Conservation (phyloP, 2,329 filamentous ascomycete species). For the Helotiales sp. region DNA sequence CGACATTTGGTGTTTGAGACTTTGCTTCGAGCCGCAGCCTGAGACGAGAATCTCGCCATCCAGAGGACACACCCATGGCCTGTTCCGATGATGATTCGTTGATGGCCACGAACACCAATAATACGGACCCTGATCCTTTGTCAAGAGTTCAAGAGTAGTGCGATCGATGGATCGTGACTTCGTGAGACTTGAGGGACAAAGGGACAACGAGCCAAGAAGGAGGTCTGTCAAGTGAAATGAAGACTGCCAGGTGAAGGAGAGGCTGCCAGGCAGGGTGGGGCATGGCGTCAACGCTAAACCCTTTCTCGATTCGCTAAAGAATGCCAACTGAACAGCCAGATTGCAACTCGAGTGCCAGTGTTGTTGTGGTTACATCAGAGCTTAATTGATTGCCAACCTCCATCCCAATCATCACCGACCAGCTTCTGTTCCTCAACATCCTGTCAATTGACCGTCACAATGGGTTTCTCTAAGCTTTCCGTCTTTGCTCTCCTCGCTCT, state of each 20-base stretch:
- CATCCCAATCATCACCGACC: background rate
- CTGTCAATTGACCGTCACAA: conserved; percentile 49
- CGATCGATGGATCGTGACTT: background rate
- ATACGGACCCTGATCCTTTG: background rate
- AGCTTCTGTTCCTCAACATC: background rate
- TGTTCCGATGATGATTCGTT: background rate
- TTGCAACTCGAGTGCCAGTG: background rate
- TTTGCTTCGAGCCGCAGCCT: conserved; percentile 32
- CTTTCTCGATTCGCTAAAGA: conserved; percentile 2
- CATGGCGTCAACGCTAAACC: conserved; percentile 6
- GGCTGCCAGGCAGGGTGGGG: background rate
- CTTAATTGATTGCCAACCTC: background rate
- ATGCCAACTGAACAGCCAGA: conserved; percentile 15
- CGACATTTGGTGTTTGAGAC: conserved; percentile 36
- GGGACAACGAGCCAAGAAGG: too few relatives aligned
- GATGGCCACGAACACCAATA: background rate
- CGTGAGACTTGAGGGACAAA: too few relatives aligned
- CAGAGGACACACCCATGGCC: background rate
- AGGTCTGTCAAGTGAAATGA: too few relatives aligned
- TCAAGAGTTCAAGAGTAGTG: background rate
- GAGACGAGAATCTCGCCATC: conserved; percentile 26
- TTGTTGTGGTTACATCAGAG: background rate
- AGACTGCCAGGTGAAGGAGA: background rate
- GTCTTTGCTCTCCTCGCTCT: conserved; percentile 74
- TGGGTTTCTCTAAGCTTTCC: conserved; percentile 77